These are phyloP conservation scores for Trametes sp. DNA, from an alignment of 1,284 basidiomycete genomes.

Conservation along the genomic window DNA sequence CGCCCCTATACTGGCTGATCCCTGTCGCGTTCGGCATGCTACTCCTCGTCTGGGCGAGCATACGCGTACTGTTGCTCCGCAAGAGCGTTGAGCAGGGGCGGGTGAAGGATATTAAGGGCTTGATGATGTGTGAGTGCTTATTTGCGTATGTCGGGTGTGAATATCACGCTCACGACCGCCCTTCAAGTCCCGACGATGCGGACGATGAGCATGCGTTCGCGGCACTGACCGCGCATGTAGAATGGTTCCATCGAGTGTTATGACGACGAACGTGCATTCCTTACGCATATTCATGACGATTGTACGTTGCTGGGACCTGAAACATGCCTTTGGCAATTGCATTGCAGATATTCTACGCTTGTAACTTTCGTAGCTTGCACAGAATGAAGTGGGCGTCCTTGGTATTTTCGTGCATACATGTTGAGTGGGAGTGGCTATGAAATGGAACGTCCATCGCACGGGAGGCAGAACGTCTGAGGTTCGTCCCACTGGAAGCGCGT, in stretches of 20 bases:
- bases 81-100: constrained; percentile 60
- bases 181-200: constrained; percentile 77
- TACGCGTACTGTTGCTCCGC: constrained; percentile 63
- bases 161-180: no score
- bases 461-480: no score
- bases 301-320: not conserved
- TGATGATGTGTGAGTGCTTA: constrained; percentile 68
- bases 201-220: constrained; percentile 69
- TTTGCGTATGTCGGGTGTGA: not conserved
- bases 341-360: not conserved
- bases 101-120: constrained; percentile 70
- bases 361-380: no score
- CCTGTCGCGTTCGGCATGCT: constrained; percentile 67
- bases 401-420: no score
- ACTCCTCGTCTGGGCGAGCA: constrained; percentile 64
- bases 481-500: no score
- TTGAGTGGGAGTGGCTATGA: no score
- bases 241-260: not conserved
- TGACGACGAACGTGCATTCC: not conserved
- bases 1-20: constrained; percentile 74
- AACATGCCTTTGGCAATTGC: not conserved
- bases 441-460: no score
- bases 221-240: constrained; percentile 32
- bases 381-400: no score
- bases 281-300: not conserved